phyloP scores from a whole-genome alignment of 2,329 filamentous ascomycete genomes.

The Colletotrichum salicis region DNA sequence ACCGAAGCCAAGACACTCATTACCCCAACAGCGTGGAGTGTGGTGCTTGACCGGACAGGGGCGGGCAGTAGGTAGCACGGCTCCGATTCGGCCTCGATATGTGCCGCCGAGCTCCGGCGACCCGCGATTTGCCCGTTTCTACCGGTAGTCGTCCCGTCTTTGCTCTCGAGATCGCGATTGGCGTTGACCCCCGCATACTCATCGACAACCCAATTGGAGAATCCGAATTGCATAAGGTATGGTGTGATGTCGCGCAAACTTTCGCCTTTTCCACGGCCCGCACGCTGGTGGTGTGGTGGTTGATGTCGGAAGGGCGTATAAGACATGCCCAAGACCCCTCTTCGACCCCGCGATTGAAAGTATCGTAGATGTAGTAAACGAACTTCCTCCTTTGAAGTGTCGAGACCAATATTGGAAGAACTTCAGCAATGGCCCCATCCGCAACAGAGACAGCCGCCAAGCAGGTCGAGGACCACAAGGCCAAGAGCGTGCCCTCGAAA shows the following conservation, averaged over 20 bases:
- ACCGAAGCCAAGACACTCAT: constrained; percentile 12
- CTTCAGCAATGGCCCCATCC: constrained; percentile 30
- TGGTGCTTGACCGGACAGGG: neutral
- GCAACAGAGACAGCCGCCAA: constrained; percentile 25
- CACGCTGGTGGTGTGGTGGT: neutral
- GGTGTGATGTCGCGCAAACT: constrained; percentile 20
- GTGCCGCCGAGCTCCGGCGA: constrained; percentile 13
- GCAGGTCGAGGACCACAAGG: neutral
- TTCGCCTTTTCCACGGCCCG: neutral
- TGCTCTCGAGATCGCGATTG: neutral
- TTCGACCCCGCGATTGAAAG: too few species aligned
- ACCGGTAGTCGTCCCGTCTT: neutral
- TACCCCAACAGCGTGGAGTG: neutral
- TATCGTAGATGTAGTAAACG: neutral
- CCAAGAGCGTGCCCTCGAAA: constrained; percentile 12
- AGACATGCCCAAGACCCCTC: neutral
- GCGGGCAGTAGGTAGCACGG: constrained; percentile 1
- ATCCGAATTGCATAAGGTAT: constrained; percentile 23
- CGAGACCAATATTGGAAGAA: neutral
- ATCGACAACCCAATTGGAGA: constrained; percentile 3
- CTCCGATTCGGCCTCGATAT: constrained; percentile 24
- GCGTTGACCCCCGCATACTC: neutral
- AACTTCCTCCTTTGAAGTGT: neutral
- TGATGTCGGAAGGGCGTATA: constrained; percentile 3
- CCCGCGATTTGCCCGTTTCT: neutral